These are phyloP conservation scores for Sporothrix euskadiensis DNA, from an alignment of 2,329 filamentous ascomycete species.

Conservation along the genomic window DNA sequence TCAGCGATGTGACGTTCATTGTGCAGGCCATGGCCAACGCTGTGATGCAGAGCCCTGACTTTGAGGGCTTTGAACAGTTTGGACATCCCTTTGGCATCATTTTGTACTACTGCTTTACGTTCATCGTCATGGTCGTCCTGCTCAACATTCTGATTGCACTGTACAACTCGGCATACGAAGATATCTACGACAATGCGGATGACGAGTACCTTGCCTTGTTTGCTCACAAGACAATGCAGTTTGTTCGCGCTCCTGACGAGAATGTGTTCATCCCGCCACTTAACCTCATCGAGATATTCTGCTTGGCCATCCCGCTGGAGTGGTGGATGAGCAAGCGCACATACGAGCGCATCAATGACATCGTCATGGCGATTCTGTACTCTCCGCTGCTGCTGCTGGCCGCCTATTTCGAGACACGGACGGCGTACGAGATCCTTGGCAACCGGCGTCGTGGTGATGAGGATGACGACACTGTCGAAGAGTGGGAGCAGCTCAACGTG, in stretches of 20 bases:
- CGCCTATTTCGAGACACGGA: constrained; percentile 67
- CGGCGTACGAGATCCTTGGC: constrained; percentile 64
- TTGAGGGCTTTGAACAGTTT: constrained; percentile 83
- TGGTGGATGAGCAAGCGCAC: constrained; percentile 82
- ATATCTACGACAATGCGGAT: constrained; percentile 88
- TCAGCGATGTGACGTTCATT: constrained; percentile 71
- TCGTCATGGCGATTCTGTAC: constrained; percentile 70
- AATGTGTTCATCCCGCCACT: constrained; percentile 97
- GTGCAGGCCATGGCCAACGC: constrained; percentile 82
- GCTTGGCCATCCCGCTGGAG: constrained; percentile 77
- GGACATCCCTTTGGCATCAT: constrained; percentile 90
- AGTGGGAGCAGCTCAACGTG: constrained; percentile 82
- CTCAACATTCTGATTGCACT: constrained; percentile 96
- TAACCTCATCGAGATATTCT: constrained; percentile 86
- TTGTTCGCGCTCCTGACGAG: constrained; percentile 93
- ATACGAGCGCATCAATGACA: constrained; percentile 84
- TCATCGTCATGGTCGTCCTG: constrained; percentile 82
- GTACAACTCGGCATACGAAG: constrained; percentile 94
- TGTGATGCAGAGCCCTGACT: constrained; percentile 89
- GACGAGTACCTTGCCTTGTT: constrained; percentile 96
- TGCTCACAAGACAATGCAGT: constrained; percentile 92
- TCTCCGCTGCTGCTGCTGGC: constrained; percentile 78
- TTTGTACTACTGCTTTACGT: constrained; percentile 96
- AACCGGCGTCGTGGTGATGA: constrained; percentile 81
- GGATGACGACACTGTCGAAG: constrained; percentile 84